These are phyloP conservation scores for Rubus parviflorus DNA, from an alignment of 306 rosid genomes.

Conservation along the genomic window DNA sequence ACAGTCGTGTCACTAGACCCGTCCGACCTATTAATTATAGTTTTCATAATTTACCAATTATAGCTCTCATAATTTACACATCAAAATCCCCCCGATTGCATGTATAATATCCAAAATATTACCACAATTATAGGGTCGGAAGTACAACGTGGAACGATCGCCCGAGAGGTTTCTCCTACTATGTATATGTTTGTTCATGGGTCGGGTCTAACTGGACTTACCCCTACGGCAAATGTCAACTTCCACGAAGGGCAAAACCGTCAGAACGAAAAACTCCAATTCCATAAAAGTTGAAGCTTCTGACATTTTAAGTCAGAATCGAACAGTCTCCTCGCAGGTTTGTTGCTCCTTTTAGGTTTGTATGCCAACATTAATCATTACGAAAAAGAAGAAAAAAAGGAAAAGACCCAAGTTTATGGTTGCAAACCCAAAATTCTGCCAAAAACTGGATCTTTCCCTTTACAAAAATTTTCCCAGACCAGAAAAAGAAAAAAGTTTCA, in stretches of 20 bases:
- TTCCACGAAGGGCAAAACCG: slow-evolving; percentile 24
- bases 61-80: neutral
- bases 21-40: no score
- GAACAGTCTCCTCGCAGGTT: slow-evolving; percentile 29
- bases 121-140: neutral
- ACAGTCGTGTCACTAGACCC: no score
- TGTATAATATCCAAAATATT: neutral
- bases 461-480: neutral
- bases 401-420: neutral
- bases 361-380: slow-evolving; percentile 25
- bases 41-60: no score
- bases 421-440: slow-evolving; percentile 13
- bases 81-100: neutral
- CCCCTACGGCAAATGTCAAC: neutral
- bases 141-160: neutral
- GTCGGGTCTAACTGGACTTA: neutral
- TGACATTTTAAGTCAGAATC: slow-evolving; percentile 39
- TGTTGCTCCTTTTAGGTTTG: slow-evolving; percentile 32
- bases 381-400: neutral
- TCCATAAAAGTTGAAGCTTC: slow-evolving; percentile 25
- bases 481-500: neutral
- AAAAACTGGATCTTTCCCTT: slow-evolving; percentile 21
- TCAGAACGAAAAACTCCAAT: neutral
- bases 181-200: no score
- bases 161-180: neutral